A percentile compares a stretch with the other conserved stretches of the same genome.
phyloP scores from a whole-genome alignment of 2,329 filamentous ascomycete species.

The Fusarium xyrophilum region DNA sequence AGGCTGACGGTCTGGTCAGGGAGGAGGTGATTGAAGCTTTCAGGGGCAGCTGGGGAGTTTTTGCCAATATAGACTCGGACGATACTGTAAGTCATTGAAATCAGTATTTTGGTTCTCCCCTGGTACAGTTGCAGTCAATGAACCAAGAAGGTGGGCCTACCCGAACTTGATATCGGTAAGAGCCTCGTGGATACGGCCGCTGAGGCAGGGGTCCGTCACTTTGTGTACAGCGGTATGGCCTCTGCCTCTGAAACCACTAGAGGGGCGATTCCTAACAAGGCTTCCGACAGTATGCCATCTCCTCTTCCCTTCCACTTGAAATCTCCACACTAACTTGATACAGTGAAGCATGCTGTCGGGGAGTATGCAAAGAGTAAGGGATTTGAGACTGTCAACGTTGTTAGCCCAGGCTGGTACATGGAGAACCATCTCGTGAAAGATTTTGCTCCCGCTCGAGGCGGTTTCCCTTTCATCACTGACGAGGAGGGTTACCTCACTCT shows the following conservation, averaged over 20 bases:
- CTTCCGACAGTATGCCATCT: slow-evolving; percentile 45
- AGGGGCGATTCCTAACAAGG: slow-evolving; percentile 43
- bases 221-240: slow-evolving; percentile 48
- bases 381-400: slow-evolving; percentile 48
- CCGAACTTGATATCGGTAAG: slow-evolving; percentile 48
- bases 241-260: slow-evolving; percentile 45
- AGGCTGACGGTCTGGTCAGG: slow-evolving; percentile 41
- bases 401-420: slow-evolving; percentile 52
- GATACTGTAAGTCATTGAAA: slow-evolving; percentile 37
- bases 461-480: slow-evolving; percentile 49
- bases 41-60: slow-evolving; percentile 45
- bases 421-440: slow-evolving; percentile 51
- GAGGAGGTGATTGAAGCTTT: slow-evolving; percentile 40
- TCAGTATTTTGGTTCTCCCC: not conserved
- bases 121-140: slow-evolving; percentile 31
- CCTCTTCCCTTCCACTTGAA: fast-evolving
- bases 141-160: slow-evolving; percentile 39
- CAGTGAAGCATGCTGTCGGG: slow-evolving; percentile 50
- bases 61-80: slow-evolving; percentile 46
- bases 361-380: slow-evolving; percentile 46
- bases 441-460: slow-evolving; percentile 48
- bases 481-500: slow-evolving; percentile 49
- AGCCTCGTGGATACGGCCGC: slow-evolving; percentile 45
- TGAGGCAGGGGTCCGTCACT: slow-evolving; percentile 45
- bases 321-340: not conserved